Conservation (phyloP, 2,329 filamentous ascomycete genomes). For the Cercospora brassicicola region DNA sequence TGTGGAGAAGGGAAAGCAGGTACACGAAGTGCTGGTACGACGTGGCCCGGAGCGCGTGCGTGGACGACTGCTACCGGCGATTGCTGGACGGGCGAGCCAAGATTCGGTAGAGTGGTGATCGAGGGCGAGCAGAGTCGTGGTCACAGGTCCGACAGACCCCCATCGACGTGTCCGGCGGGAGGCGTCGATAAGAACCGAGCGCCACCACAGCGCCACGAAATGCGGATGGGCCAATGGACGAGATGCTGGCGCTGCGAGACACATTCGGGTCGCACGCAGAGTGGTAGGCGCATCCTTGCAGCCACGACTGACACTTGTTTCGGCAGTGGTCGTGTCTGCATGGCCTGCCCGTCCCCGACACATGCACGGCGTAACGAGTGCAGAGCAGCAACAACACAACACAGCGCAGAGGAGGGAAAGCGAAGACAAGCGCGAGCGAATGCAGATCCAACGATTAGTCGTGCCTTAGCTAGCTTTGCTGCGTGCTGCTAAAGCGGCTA, state of each 20-base stretch:
- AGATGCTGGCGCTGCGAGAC: not conserved
- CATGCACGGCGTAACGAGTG: not conserved
- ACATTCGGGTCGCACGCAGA: not conserved
- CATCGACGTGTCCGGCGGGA: not conserved
- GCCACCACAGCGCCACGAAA: not conserved
- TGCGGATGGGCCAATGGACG: not conserved
- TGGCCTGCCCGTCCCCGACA: constrained; percentile 5
- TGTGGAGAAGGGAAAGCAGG: not conserved
- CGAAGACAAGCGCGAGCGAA: not conserved
- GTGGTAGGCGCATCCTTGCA: not conserved
- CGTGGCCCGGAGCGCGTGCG: not conserved
- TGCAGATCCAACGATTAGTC: not conserved
- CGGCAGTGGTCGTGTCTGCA: not conserved
- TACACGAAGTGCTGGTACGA: not conserved
- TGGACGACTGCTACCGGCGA: not conserved
- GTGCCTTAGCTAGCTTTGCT: not conserved
- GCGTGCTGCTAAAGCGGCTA: not conserved
- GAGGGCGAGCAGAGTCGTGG: not conserved
- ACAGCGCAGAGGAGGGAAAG: not conserved
- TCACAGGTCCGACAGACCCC: not conserved
- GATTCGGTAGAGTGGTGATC: not conserved
- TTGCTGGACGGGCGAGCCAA: not conserved
- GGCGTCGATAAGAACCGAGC: not conserved
- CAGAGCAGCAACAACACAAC: not conserved
- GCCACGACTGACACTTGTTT: not conserved